Conservation (phyloP, 1,139 yeast genomes). For the Eremothecium cymbalariae region DNA sequence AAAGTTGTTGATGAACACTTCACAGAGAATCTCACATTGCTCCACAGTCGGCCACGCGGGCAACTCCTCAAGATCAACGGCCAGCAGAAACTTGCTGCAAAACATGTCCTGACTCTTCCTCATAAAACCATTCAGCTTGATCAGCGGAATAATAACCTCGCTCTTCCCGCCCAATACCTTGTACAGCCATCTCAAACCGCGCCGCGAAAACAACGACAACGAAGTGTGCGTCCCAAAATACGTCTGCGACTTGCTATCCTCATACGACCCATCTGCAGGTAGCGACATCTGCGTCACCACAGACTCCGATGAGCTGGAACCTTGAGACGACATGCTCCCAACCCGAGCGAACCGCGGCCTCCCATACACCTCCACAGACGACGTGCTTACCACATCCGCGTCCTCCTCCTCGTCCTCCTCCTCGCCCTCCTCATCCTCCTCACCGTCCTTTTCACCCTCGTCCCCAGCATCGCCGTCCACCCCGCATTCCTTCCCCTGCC, state of each 20-base stretch:
- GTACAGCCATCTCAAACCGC: constrained; percentile 9
- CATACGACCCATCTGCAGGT: too few relatives aligned
- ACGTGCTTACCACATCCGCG: too few relatives aligned
- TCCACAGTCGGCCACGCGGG: constrained; percentile 6
- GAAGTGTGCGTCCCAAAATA: constrained; percentile 8
- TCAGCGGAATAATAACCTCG: constrained; percentile 5
- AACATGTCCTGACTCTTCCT: constrained; percentile 1
- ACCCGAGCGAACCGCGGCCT: too few relatives aligned
- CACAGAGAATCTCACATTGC: constrained; percentile 5
- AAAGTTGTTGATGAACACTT: constrained; percentile 5
- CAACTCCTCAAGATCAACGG: constrained; percentile 4
- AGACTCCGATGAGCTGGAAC: too few relatives aligned
- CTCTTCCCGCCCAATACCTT: constrained; percentile 3
- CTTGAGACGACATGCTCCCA: too few relatives aligned
- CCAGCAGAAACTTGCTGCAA: constrained; percentile 4
- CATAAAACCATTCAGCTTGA: constrained; percentile 4
- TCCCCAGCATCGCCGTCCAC: neutral
- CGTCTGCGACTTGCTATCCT: constrained; percentile 4
- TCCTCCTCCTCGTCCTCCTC: neutral
- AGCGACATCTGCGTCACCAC: too few relatives aligned
- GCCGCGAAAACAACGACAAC: constrained; percentile 7
- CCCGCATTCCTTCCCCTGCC: neutral
- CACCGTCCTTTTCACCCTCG: constrained; percentile 3
- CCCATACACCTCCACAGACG: too few relatives aligned
- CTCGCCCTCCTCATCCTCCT: constrained; percentile 3